phyloP scores from a whole-genome alignment of 176 grass and related monocot genomes.

The Olyra latifolia region DNA sequence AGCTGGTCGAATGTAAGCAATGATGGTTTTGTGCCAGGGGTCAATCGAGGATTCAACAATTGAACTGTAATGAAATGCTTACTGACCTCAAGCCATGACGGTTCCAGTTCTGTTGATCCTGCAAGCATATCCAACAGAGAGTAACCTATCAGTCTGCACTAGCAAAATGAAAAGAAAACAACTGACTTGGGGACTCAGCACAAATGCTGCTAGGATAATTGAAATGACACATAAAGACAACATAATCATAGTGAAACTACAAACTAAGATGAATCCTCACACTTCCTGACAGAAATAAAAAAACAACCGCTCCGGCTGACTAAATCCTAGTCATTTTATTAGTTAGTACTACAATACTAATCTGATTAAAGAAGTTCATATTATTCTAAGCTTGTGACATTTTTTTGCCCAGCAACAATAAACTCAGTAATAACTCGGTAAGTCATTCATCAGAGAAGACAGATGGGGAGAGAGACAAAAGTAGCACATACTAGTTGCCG shows the following conservation, averaged over 20 bases:
- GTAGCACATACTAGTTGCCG: conserved; percentile 60
- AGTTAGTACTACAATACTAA: background rate
- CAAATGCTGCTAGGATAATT: background rate
- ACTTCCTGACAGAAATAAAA: background rate
- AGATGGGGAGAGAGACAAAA: background rate
- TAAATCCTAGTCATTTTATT: background rate
- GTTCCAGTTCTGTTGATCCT: conserved; percentile 83
- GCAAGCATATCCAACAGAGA: conserved; percentile 42
- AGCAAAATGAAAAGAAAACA: background rate
- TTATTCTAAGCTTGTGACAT: background rate
- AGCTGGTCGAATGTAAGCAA: background rate
- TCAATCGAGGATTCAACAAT: background rate
- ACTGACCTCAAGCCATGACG: conserved; percentile 80
- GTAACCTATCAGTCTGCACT: conserved; percentile 21
- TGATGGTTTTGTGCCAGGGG: background rate
- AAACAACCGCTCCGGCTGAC: background rate
- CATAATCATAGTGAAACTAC: background rate
- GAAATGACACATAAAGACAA: background rate
- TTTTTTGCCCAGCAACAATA: background rate
- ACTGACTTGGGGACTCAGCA: background rate
- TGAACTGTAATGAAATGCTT: background rate
- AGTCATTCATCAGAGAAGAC: background rate
- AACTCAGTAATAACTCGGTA: no score
- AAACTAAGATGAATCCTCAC: background rate
- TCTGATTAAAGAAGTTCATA: background rate